Evolutionary conservation across 2,329 filamentous ascomycete species (phyloP).

Genomic region (Aspergillus niger): DNA sequence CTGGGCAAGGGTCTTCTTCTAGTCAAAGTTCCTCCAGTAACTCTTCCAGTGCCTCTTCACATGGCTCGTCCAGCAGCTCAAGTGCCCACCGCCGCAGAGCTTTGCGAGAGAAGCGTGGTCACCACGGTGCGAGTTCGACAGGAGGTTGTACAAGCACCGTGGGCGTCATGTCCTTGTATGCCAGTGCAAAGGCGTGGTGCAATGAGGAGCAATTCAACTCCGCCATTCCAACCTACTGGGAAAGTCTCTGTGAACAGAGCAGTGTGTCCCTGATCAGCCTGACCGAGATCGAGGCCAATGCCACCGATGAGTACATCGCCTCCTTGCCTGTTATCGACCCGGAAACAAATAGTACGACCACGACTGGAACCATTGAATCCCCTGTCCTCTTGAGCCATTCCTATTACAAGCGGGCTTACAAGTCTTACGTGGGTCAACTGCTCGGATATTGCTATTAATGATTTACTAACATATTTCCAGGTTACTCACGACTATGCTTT

Average conservation of each 20-base stretch:
- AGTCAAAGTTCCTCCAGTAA: background rate
- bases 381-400: conserved; percentile 9
- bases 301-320: conserved; percentile 8
- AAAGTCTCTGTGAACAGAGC: conserved; percentile 5
- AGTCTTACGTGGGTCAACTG: conserved; percentile 5
- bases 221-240: conserved; percentile 8
- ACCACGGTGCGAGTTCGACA: background rate
- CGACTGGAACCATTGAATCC: conserved; percentile 5
- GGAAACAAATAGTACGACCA: conserved; percentile 6
- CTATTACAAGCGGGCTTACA: conserved; percentile 16
- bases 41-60: background rate
- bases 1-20: background rate
- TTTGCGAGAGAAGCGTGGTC: background rate
- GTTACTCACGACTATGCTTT: conserved; percentile 19
- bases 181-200: conserved; percentile 12
- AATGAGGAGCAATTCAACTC: conserved; percentile 4
- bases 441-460: background rate
- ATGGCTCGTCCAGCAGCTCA: background rate
- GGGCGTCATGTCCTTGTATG: conserved; percentile 8
- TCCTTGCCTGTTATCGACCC: conserved; percentile 8
- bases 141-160: conserved; percentile 2
- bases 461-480: background rate
- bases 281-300: background rate
- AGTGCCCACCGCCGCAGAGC: background rate
- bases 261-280: conserved; percentile 1